Base-by-base conservation (phyloP, 345 rosid genomes). In the Melastoma malabathricum region DNA sequence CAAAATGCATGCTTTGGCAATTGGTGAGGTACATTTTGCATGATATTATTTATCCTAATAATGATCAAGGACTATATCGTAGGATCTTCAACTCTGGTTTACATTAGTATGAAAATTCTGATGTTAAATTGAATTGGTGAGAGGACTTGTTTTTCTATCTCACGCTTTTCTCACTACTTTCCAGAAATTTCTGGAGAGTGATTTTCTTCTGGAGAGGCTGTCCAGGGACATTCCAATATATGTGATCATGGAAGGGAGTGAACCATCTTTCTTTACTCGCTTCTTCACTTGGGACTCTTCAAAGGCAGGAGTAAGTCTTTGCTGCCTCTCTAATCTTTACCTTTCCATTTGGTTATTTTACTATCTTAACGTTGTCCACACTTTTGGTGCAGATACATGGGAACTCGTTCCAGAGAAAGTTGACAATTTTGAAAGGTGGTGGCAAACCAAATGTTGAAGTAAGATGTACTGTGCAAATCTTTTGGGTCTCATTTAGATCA, bases 221-320 rank as follows among this genome's bases (percentile, higher is more conserved):
- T 72, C 92, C 45, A 59, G 44, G 58, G 85, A 93, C 70, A 57
- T 83, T 73, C 92, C 96, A 17, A 63, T 83, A 56, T 85, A 72
- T 64, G 66, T 88, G 51, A 69, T 85, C 57, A 71, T 68, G 55
- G 99, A 93, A 72, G 97, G 95, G 64, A 83, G 77, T 43, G 99
- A 93, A 64, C 99, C 97, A 14, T 74, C 89, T 51, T 93, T 93
- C 70, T 88, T 93, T 62, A 85, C 92, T 9, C 86, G 94, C 46
- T 93, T 85, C 75, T 93, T 93, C 63, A 59, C 81, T 43, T 93
- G 99, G 99, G 96, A 93, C 71, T 72, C 96, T 8, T 57, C 89
- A 34, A 88, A 93, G 76, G 71, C 85, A 58, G 60, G 60, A 6
- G 99, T 88, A 74, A 81, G 92, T 67, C 44, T 53, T 64, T 50